phyloP scores from a whole-genome alignment of 371 early-diverging fungal species.

The Amoeboaphelidium protococcarum region DNA sequence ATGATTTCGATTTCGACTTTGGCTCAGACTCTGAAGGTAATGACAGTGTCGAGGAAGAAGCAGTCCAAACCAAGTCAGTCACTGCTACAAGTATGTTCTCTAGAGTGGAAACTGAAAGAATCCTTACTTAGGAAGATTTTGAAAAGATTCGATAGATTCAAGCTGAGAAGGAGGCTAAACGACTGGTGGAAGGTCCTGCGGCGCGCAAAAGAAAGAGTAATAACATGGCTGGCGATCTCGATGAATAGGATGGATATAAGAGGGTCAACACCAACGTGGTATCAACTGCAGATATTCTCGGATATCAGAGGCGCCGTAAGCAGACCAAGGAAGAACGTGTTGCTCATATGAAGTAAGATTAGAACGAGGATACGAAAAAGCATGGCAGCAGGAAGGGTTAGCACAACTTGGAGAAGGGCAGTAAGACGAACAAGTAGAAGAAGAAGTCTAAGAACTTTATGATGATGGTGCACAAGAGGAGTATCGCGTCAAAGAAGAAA shows the following conservation, averaged over 20 bases:
- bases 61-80: conserved; percentile 2
- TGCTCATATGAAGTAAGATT: conserved; percentile 48
- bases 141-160: conserved; percentile 10
- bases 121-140: conserved; percentile 30
- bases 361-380: conserved; percentile 72
- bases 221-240: background rate
- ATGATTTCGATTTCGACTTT: background rate
- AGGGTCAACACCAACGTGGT: no score
- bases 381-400: conserved; percentile 60
- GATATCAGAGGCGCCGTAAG: conserved; percentile 38
- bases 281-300: background rate
- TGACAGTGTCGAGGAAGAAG: conserved; percentile 3
- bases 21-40: background rate
- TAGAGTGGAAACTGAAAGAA: conserved; percentile 1
- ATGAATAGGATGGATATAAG: conserved; percentile 13
- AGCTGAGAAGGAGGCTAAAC: conserved; percentile 2
- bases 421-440: conserved; percentile 56
- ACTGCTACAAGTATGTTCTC: background rate
- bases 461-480: conserved; percentile 79
- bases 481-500: conserved; percentile 51
- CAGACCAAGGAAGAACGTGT: conserved; percentile 71
- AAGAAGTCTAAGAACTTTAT: conserved; percentile 58
- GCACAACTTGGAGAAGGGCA: conserved; percentile 37
- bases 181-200: no score
- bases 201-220: background rate